Conservation (phyloP, 345 rosid genomes). For the Lepidium didymum region DNA sequence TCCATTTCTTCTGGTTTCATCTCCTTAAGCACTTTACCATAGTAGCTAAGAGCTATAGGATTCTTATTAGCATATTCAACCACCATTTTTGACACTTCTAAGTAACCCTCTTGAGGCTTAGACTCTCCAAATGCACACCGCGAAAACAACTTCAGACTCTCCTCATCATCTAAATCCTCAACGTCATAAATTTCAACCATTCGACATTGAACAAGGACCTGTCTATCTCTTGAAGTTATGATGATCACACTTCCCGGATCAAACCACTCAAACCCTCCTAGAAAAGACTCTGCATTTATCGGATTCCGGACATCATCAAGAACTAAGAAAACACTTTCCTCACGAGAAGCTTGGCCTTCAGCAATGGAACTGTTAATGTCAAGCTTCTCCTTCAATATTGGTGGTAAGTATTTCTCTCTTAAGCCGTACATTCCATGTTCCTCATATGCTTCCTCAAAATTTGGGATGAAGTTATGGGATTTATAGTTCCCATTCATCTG, state of each 20-base stretch:
- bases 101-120: background rate
- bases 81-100: background rate
- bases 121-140: background rate
- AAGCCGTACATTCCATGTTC: background rate
- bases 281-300: conserved; percentile 1
- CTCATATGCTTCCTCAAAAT: background rate
- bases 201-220: background rate
- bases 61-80: background rate
- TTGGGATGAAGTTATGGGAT: background rate
- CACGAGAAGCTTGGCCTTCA: background rate
- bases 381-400: background rate
- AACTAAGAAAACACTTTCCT: background rate
- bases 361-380: background rate
- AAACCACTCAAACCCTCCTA: conserved; percentile 9
- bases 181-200: background rate
- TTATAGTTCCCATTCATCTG: background rate
- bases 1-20: conserved; percentile 6
- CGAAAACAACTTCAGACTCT: background rate
- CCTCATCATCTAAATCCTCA: background rate
- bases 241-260: background rate
- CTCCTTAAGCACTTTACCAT: background rate
- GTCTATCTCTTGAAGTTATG: background rate
- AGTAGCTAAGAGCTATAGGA: background rate
- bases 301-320: conserved; percentile 13
- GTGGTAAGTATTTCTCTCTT: background rate